Base-by-base conservation (phyloP, 768 basidiomycete genomes). In the Russula virescens region DNA sequence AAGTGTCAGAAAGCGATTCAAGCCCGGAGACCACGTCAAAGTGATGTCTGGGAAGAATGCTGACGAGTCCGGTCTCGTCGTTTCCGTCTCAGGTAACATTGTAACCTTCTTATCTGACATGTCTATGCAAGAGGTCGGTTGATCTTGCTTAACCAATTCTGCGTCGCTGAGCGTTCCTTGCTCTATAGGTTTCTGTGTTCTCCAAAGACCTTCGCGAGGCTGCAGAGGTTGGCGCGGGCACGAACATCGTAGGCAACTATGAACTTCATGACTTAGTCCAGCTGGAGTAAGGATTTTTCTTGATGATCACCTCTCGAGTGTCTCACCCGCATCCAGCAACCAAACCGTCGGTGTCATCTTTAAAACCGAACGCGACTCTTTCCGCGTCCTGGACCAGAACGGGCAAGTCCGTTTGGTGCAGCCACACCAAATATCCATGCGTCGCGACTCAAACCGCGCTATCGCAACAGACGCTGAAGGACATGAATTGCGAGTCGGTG, bases 31-130 rank as follows among this genome's bases (percentile, higher is more conserved):
- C 75, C 97, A 99, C 70, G 94, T 99, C 75, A 98, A 98, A 76
- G 96, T 98, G 61, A 94, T 98, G 87, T 81, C 87, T 18, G 97
- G 97, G 25, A 87, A 94, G 74, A 97, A 98, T 71, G 83, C 85
- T 9, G 92, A 97, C 69, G 95, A 97, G 74, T 95, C 94, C 3
- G 97, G 97, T 77, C 80, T 98, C 69, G 96, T 99, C 42, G 89
- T 98, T 25, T 88, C 93, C 23, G 88, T 95, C 21, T 80, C 88
- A 5, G 91, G 92, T 69, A 92, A 94, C 55, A 85, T 94, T 26
- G 91, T 98, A 18, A 98, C 96, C 1, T 94, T 98, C 77, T 75
- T 97, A 68, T 96, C 93, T n/a, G 97, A 98, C 72, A 91, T 98
- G 85, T 89, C 90, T 2, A 86, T 94, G 85, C 89, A 93, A 69